Conservation (phyloP, 2,329 filamentous ascomycete genomes). For the Endothia cerciana region DNA sequence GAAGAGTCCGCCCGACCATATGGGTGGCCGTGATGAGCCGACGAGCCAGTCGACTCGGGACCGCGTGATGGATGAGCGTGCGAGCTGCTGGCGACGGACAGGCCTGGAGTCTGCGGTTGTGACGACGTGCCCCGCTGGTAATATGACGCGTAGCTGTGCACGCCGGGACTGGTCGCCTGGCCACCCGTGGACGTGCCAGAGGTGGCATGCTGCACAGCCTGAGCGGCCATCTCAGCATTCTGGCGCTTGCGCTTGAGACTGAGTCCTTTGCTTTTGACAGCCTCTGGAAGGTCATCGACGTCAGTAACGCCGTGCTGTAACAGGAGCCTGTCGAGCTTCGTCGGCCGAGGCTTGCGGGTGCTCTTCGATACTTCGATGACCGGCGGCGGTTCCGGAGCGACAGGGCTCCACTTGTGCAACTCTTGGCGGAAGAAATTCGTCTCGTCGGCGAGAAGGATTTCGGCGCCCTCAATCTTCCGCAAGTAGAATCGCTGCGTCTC, state of each 20-base stretch:
- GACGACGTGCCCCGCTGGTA: constrained; percentile 41
- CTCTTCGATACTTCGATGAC: constrained; percentile 86
- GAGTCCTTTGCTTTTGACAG: constrained; percentile 78
- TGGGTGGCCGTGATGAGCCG: constrained; percentile 38
- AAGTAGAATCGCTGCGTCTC: constrained; percentile 93
- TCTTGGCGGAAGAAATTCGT: constrained; percentile 98
- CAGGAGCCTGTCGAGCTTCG: constrained; percentile 95
- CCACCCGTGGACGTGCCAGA: constrained; percentile 28
- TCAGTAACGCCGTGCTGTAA: constrained; percentile 86
- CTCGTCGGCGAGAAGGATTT: constrained; percentile 87
- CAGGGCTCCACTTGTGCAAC: constrained; percentile 90
- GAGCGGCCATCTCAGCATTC: constrained; percentile 56
- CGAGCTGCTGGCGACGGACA: constrained; percentile 37
- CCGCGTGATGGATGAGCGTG: constrained; percentile 41
- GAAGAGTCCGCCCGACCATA: constrained; percentile 33
- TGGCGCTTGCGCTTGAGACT: constrained; percentile 73
- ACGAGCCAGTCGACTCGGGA: constrained; percentile 41
- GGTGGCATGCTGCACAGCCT: constrained; percentile 30
- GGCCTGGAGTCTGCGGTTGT: constrained; percentile 43
- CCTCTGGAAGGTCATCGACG: constrained; percentile 85
- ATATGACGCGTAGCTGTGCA: constrained; percentile 37
- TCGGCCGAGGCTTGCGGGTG: constrained; percentile 92
- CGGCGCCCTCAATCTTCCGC: constrained; percentile 94
- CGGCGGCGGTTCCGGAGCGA: constrained; percentile 83
- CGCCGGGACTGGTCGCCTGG: constrained; percentile 41